Percentiles rank a stretch among this genome's conserved stretches.
These are phyloP conservation scores for Eucalyptus sideroxylon DNA, from an alignment of 345 rosid genomes.

Conservation along the genomic window DNA sequence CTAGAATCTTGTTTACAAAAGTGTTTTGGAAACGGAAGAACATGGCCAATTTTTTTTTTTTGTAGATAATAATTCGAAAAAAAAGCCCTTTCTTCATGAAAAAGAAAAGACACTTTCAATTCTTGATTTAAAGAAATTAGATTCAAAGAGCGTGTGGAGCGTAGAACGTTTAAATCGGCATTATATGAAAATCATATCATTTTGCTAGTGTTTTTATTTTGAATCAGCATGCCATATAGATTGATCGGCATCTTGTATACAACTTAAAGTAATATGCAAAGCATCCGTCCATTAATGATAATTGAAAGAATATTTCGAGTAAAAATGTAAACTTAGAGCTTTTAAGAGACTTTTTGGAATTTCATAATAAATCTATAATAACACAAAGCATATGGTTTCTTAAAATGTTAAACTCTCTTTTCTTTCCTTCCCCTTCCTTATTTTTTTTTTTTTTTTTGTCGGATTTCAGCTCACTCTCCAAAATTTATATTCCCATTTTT, in stretches of 20 bases:
- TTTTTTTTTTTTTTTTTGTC: too few species aligned
- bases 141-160: rapidly evolving
- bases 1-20: background rate
- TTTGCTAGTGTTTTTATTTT: rapidly evolving
- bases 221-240: too few species aligned
- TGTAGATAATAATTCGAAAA: rapidly evolving
- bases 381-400: background rate
- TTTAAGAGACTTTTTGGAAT: background rate
- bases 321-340: background rate
- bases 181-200: too few species aligned
- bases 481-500: background rate
- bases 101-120: background rate
- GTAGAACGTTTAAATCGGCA: rapidly evolving
- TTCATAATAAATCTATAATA: background rate
- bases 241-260: too few species aligned
- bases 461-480: background rate
- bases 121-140: background rate
- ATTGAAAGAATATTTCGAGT: too few species aligned
- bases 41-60: background rate
- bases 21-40: background rate
- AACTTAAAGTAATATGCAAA: too few species aligned
- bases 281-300: too few species aligned
- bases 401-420: background rate
- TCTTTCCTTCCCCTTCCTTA: background rate
- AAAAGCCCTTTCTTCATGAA: background rate